Conservation (phyloP, 768 basidiomycete species). For the Agrocybe pediades region DNA sequence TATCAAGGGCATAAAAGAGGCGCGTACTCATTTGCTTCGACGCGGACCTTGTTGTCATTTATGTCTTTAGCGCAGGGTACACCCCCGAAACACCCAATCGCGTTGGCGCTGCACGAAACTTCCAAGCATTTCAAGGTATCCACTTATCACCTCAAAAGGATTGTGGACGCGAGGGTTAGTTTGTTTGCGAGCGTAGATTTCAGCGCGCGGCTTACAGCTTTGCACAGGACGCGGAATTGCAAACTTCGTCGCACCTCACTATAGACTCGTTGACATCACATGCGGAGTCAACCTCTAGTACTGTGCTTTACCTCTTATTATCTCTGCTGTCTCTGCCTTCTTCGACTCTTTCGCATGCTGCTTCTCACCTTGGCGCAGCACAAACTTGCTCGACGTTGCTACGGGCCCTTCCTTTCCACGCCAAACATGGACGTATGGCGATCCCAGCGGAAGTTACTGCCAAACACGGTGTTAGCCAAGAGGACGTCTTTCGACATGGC, state of each 20-base stretch:
- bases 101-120: slow-evolving; percentile 66
- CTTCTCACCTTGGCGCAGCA: slow-evolving; percentile 79
- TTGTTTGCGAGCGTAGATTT: slow-evolving; percentile 5
- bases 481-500: slow-evolving; percentile 71
- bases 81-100: slow-evolving; percentile 81
- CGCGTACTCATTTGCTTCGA: slow-evolving; percentile 31
- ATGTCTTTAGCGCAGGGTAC: slow-evolving; percentile 49
- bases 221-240: slow-evolving; percentile 65
- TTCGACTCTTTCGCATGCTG: slow-evolving; percentile 69
- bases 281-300: slow-evolving; percentile 80
- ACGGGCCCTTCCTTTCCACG: slow-evolving; percentile 78
- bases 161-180: slow-evolving; percentile 82
- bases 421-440: slow-evolving; percentile 66
- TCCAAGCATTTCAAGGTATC: slow-evolving; percentile 53
- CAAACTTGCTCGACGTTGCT: slow-evolving; percentile 72
- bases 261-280: slow-evolving; percentile 68
- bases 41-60: slow-evolving; percentile 7
- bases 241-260: slow-evolving; percentile 65
- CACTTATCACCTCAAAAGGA: slow-evolving; percentile 78
- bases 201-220: slow-evolving; percentile 13
- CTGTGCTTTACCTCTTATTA: slow-evolving; percentile 74
- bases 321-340: slow-evolving; percentile 60
- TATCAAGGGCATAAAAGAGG: slow-evolving; percentile 66
- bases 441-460: slow-evolving; percentile 85
- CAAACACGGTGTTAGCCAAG: slow-evolving; percentile 75